Evolutionary conservation across 352 stramenopile species (phyloP).

Genomic region (Peronosclerospora sorghi): DNA sequence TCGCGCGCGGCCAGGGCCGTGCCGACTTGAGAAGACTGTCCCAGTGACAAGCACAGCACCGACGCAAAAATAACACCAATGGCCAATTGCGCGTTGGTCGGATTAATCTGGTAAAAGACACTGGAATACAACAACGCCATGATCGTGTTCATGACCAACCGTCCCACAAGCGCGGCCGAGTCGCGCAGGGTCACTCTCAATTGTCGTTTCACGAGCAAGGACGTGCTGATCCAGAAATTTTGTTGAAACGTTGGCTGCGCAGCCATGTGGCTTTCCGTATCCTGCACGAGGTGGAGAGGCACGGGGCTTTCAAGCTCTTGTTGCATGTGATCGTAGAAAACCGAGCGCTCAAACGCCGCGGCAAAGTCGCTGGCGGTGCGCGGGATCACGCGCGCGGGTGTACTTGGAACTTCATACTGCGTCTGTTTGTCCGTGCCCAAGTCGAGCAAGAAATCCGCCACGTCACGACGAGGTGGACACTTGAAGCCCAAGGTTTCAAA

Average conservation of each 20-base stretch:
- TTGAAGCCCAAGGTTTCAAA: slow-evolving; percentile 11
- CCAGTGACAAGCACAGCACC: slow-evolving; percentile 8
- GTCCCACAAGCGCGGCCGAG: slow-evolving; percentile 5
- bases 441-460: slow-evolving; percentile 43
- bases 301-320: slow-evolving; percentile 1
- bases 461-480: slow-evolving; percentile 20
- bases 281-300: not conserved
- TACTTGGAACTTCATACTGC: slow-evolving; percentile 14
- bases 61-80: slow-evolving; percentile 14
- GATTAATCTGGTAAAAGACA: slow-evolving; percentile 15
- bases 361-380: slow-evolving; percentile 5
- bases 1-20: slow-evolving; percentile 6
- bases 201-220: slow-evolving; percentile 7
- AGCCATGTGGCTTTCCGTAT: not conserved
- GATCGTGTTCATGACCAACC: slow-evolving; percentile 7
- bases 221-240: slow-evolving; percentile 9
- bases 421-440: slow-evolving; percentile 29
- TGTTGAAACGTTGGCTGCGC: slow-evolving; percentile 8
- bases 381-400: not conserved
- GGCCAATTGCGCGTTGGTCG: slow-evolving; percentile 2
- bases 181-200: slow-evolving; percentile 6
- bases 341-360: slow-evolving; percentile 3
- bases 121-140: slow-evolving; percentile 10
- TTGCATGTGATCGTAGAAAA: not conserved
- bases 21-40: slow-evolving; percentile 5